phyloP scores from a whole-genome alignment of 306 rosid genomes.

The Acacia confusa region DNA sequence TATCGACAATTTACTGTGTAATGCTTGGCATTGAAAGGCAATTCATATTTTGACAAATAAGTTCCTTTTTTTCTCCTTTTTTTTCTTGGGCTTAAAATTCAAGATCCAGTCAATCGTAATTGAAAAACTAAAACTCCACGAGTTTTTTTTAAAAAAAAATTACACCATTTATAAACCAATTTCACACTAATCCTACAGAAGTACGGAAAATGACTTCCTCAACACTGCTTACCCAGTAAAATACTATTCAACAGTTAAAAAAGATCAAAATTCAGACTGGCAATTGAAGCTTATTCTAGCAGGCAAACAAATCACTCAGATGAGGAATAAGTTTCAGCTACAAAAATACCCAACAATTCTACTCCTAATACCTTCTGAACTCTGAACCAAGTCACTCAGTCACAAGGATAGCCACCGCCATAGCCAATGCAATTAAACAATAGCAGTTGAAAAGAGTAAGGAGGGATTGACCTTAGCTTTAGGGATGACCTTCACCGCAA shows the following conservation, averaged over 20 bases:
- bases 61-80: not conserved
- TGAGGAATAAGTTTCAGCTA: not conserved
- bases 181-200: not conserved
- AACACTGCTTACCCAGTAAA: constrained; percentile 28
- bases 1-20: constrained; percentile 8
- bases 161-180: not conserved
- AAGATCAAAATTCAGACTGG: not conserved
- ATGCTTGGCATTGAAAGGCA: not conserved
- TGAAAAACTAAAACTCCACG: not conserved
- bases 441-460: not conserved
- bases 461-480: constrained; percentile 72
- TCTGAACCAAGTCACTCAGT: constrained; percentile 3
- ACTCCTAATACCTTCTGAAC: not conserved
- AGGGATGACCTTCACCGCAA: constrained; percentile 92
- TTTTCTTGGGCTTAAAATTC: not conserved
- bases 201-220: not conserved
- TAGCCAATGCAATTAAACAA: not conserved
- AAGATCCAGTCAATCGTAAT: not conserved
- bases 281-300: constrained; percentile 23
- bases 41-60: not conserved
- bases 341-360: not conserved
- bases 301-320: constrained; percentile 1
- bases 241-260: constrained; percentile 12
- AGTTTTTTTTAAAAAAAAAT: not conserved
- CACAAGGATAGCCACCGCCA: not conserved